Percentiles rank a stretch among this genome's conserved stretches.
Conservation (phyloP, 495 filamentous ascomycete species). For the Clohesyomyces aquaticus region DNA sequence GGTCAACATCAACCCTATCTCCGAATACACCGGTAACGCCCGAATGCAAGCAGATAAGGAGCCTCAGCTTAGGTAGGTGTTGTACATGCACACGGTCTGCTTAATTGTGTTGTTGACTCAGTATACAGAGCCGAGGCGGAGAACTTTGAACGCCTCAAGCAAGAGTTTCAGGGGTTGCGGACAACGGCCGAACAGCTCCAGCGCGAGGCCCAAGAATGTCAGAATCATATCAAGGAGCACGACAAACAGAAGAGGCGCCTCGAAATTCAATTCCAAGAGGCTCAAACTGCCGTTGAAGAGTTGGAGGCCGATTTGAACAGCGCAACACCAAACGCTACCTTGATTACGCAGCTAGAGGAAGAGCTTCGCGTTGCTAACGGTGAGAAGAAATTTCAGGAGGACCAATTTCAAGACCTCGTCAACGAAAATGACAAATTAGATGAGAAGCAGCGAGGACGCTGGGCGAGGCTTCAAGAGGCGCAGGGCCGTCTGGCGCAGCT, state of each 20-base stretch:
- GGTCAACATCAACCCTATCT: slow-evolving; percentile 54
- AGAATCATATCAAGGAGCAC: slow-evolving; percentile 52
- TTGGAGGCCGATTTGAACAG: slow-evolving; percentile 64
- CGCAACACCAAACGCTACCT: slow-evolving; percentile 63
- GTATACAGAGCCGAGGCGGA: slow-evolving; percentile 45
- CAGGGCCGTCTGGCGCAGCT: slow-evolving; percentile 50
- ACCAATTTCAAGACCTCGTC: slow-evolving; percentile 57
- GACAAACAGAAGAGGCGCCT: slow-evolving; percentile 54
- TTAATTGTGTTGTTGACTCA: neutral
- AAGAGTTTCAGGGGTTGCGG: slow-evolving; percentile 38
- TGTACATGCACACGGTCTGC: neutral
- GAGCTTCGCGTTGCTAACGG: slow-evolving; percentile 57
- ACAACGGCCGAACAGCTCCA: slow-evolving; percentile 27
- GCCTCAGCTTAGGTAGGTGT: slow-evolving; percentile 52
- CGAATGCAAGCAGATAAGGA: slow-evolving; percentile 82
- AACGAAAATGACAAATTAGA: slow-evolving; percentile 57
- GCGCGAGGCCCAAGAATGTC: slow-evolving; percentile 41
- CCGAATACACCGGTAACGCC: slow-evolving; percentile 54
- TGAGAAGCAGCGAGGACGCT: slow-evolving; percentile 48
- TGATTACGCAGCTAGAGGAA: slow-evolving; percentile 61
- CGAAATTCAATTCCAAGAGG: slow-evolving; percentile 60
- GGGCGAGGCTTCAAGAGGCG: slow-evolving; percentile 50
- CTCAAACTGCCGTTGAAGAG: slow-evolving; percentile 60
- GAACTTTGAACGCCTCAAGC: slow-evolving; percentile 41
- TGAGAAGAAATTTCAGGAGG: slow-evolving; percentile 53